Percentiles rank a stretch among this genome's conserved stretches.
phyloP scores from a whole-genome alignment of 2,329 filamentous ascomycete genomes.

The Drechslera avenae region DNA sequence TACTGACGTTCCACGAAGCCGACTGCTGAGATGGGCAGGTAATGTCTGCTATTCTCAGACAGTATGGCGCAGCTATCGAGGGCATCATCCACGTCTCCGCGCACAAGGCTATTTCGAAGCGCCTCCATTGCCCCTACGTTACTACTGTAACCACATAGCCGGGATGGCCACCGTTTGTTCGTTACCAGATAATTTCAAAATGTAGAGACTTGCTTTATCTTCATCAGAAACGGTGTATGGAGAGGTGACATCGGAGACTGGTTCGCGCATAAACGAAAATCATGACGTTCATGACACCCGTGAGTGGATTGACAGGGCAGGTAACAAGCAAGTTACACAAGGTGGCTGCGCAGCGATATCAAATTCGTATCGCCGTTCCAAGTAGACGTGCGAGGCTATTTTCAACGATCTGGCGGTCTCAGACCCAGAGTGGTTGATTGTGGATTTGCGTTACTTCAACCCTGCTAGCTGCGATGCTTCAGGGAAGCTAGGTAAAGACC shows the following conservation, averaged over 20 bases:
- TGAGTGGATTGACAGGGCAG: conserved; percentile 1
- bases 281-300: conserved; percentile 52
- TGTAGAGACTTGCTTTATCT: conserved; percentile 68
- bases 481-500: conserved; percentile 65
- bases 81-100: conserved; percentile 70
- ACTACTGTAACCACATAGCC: conserved; percentile 68
- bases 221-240: conserved; percentile 69
- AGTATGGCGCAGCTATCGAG: conserved; percentile 49
- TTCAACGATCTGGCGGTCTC: conserved; percentile 62
- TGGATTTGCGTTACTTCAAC: conserved; percentile 66
- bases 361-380: conserved; percentile 66
- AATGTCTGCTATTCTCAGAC: conserved; percentile 12
- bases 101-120: conserved; percentile 66
- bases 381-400: conserved; percentile 68
- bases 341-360: conserved; percentile 50
- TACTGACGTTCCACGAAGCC: conserved; percentile 50
- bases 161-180: conserved; percentile 63
- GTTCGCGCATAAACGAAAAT: conserved; percentile 56
- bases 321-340: conserved; percentile 1
- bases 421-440: conserved; percentile 64
- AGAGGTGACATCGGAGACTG: conserved; percentile 35
- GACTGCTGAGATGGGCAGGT: conserved; percentile 47
- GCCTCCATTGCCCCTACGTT: conserved; percentile 63
- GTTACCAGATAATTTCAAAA: conserved; percentile 59
- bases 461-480: conserved; percentile 66